A percentile compares a stretch with the other conserved stretches of the same genome.
Conservation (phyloP, 148 eudicot species). For the Pouteria glomerata region DNA sequence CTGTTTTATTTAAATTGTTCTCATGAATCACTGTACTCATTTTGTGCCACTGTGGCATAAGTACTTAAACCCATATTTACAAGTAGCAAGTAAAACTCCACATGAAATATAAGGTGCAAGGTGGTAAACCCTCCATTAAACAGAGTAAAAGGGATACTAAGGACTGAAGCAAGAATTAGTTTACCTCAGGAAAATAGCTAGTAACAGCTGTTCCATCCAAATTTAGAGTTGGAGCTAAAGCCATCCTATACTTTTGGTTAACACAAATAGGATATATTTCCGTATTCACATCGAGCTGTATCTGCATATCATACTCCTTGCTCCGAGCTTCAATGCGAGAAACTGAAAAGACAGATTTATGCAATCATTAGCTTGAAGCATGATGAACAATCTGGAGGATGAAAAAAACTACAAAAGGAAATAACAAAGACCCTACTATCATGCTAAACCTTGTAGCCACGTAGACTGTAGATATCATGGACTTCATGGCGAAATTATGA, state of each 20-base stretch:
- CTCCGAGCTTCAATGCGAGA: conserved; percentile 61
- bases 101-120: too few relatives aligned
- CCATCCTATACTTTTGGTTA: conserved; percentile 59
- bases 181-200: conserved; percentile 28
- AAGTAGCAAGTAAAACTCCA: too few relatives aligned
- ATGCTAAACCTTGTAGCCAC: too few relatives aligned
- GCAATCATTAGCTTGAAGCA: background rate
- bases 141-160: background rate
- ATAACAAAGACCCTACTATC: too few relatives aligned
- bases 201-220: conserved; percentile 56
- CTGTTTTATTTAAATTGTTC: background rate
- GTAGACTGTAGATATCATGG: too few relatives aligned
- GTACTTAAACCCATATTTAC: too few relatives aligned
- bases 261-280: conserved; percentile 64
- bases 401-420: too few relatives aligned
- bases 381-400: background rate
- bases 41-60: too few relatives aligned
- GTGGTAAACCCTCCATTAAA: too few relatives aligned
- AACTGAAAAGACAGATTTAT: conserved; percentile 31
- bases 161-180: background rate
- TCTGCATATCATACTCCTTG: conserved; percentile 49
- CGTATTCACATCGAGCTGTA: conserved; percentile 63
- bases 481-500: too few relatives aligned
- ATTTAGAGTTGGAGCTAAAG: conserved; percentile 49
- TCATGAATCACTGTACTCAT: background rate